These are phyloP conservation scores for Castanea crenata DNA, from an alignment of 306 rosid genomes.

Conservation along the genomic window DNA sequence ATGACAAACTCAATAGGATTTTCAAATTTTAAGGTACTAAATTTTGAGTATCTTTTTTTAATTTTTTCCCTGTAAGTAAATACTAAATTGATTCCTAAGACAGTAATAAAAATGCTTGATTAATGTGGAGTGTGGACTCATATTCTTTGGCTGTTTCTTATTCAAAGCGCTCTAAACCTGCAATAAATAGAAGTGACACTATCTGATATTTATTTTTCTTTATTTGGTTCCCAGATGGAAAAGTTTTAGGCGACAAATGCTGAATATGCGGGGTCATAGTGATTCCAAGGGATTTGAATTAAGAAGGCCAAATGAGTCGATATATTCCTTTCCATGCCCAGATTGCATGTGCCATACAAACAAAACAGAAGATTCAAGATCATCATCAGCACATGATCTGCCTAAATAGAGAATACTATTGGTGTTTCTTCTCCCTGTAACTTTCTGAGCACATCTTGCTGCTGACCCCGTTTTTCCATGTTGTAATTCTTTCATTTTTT, in stretches of 20 bases:
- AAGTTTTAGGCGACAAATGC: constrained; percentile 83
- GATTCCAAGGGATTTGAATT: constrained; percentile 92
- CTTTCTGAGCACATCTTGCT: constrained; percentile 48
- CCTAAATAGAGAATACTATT: constrained; percentile 23
- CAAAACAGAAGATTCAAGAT: constrained; percentile 57
- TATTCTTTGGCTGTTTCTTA: not conserved
- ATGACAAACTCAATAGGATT: not conserved
- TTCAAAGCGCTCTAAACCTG: not conserved
- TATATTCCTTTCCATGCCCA: constrained; percentile 96
- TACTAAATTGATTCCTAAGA: not conserved
- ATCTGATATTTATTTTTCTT: constrained; percentile 17
- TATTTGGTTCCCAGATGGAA: constrained; percentile 68
- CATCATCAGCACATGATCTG: constrained; percentile 54
- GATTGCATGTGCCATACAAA: constrained; percentile 90
- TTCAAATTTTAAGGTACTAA: not conserved
- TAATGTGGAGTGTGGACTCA: not conserved
- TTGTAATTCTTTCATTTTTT: constrained; percentile 66
- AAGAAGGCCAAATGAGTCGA: constrained; percentile 85
- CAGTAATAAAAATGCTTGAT: not conserved
- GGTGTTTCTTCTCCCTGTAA: constrained; percentile 37
- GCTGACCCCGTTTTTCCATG: constrained; percentile 44
- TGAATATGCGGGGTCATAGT: constrained; percentile 77
- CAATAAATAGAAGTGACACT: not conserved
- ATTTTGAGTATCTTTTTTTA: not conserved
- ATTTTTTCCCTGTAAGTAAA: not conserved